Evolutionary conservation across 2,329 filamentous ascomycete genomes (phyloP).

Genomic region (Hypoxylon sp.): DNA sequence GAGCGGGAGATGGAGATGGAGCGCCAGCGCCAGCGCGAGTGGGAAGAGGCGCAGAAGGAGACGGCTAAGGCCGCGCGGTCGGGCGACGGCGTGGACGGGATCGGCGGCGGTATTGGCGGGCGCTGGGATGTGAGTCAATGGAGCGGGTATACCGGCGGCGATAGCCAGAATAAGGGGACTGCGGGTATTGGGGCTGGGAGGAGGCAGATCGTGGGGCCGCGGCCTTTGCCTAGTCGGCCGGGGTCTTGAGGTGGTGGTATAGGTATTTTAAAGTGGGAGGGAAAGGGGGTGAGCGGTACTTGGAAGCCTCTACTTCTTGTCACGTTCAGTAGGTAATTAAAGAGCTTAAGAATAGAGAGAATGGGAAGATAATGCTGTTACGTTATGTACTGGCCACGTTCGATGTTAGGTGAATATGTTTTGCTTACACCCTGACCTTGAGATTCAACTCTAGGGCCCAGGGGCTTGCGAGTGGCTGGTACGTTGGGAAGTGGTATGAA

Average conservation of each 20-base stretch:
- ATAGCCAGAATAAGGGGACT: slow-evolving; percentile 77
- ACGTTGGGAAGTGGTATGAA: too few relatives aligned
- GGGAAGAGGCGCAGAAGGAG: slow-evolving; percentile 81
- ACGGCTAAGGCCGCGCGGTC: slow-evolving; percentile 69
- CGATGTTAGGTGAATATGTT: neutral
- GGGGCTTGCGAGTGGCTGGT: too few relatives aligned
- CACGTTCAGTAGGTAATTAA: neutral
- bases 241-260: slow-evolving; percentile 17
- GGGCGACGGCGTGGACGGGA: slow-evolving; percentile 70
- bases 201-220: slow-evolving; percentile 84
- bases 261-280: neutral
- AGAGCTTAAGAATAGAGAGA: slow-evolving; percentile 3
- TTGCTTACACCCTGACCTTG: neutral
- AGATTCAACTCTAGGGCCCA: neutral
- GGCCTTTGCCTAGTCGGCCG: slow-evolving; percentile 70
- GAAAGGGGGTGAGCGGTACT: neutral
- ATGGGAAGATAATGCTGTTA: neutral
- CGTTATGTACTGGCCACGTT: neutral
- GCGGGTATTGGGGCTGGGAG: slow-evolving; percentile 78
- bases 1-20: slow-evolving; percentile 88
- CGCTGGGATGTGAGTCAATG: slow-evolving; percentile 84
- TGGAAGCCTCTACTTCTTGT: too few relatives aligned
- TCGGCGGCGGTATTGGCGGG: slow-evolving; percentile 76
- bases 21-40: slow-evolving; percentile 81
- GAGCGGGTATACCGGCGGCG: slow-evolving; percentile 80